Evolutionary conservation across 305 asterid species (phyloP).

Genomic region (Caryopteris hybrid): DNA sequence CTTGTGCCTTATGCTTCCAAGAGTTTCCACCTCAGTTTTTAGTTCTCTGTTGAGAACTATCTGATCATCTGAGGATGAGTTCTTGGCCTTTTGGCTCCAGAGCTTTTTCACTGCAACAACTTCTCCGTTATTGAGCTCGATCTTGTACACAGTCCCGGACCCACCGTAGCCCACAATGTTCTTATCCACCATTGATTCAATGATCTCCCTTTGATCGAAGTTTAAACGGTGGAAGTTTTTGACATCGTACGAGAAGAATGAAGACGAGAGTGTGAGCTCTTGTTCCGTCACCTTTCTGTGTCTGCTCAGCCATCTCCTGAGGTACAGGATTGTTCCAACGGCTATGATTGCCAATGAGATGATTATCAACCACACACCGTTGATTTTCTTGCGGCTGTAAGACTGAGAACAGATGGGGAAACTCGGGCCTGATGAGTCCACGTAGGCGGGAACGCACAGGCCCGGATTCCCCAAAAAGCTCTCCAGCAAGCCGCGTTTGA

Average conservation of each 20-base stretch:
- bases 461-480: conserved; percentile 63
- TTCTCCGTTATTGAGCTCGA: conserved; percentile 65
- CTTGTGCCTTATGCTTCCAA: conserved; percentile 89
- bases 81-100: conserved; percentile 55
- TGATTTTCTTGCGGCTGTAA: conserved; percentile 33
- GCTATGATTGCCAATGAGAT: conserved; percentile 43
- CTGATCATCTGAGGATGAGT: conserved; percentile 31
- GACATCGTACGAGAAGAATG: conserved; percentile 63
- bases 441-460: conserved; percentile 50
- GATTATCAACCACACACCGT: conserved; percentile 56
- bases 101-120: conserved; percentile 81
- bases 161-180: conserved; percentile 94
- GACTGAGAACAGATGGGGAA: conserved; percentile 46
- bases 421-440: conserved; percentile 22
- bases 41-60: conserved; percentile 51
- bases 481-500: conserved; percentile 63
- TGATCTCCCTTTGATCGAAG: conserved; percentile 72
- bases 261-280: conserved; percentile 52
- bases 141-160: conserved; percentile 79
- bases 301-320: conserved; percentile 52
- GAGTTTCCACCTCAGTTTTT: conserved; percentile 84
- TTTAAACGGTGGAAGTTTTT: conserved; percentile 74
- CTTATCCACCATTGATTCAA: conserved; percentile 68
- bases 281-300: conserved; percentile 30
- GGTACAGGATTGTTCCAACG: conserved; percentile 47